phyloP scores from a whole-genome alignment of 768 basidiomycete species.

The Termitomyces sp. region DNA sequence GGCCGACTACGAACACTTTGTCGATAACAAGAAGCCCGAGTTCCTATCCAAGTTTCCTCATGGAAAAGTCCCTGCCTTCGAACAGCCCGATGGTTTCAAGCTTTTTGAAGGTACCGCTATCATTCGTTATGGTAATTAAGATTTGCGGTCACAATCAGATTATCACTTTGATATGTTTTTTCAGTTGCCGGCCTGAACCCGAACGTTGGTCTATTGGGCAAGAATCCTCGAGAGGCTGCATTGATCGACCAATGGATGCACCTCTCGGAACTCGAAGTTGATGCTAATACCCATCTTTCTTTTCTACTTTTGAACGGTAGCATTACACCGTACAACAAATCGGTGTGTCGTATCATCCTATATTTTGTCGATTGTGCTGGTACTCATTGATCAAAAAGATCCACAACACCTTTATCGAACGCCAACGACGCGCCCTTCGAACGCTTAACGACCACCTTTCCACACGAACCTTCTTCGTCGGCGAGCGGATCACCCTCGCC shows the following conservation, averaged over 20 bases:
- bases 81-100: slow-evolving; percentile 72
- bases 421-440: slow-evolving; percentile 53
- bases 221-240: slow-evolving; percentile 51
- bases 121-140: slow-evolving; percentile 80
- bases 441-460: slow-evolving; percentile 73
- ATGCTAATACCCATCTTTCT: slow-evolving; percentile 23
- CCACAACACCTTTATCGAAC: slow-evolving; percentile 53
- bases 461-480: slow-evolving; percentile 84
- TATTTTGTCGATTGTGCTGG: background rate
- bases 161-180: slow-evolving; percentile 59
- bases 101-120: slow-evolving; percentile 79
- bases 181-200: slow-evolving; percentile 78
- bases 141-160: background rate
- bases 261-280: slow-evolving; percentile 56
- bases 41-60: slow-evolving; percentile 73
- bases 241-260: slow-evolving; percentile 70
- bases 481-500: slow-evolving; percentile 92
- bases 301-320: slow-evolving; percentile 34
- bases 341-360: slow-evolving; percentile 32
- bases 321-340: slow-evolving; percentile 63
- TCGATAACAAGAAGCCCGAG: slow-evolving; percentile 68
- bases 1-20: slow-evolving; percentile 52
- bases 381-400: slow-evolving; percentile 34
- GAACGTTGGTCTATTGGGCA: slow-evolving; percentile 66
- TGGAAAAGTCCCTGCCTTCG: slow-evolving; percentile 84